Conservation (phyloP, 176 grass and related monocot species). For the Oryza australiensis region DNA sequence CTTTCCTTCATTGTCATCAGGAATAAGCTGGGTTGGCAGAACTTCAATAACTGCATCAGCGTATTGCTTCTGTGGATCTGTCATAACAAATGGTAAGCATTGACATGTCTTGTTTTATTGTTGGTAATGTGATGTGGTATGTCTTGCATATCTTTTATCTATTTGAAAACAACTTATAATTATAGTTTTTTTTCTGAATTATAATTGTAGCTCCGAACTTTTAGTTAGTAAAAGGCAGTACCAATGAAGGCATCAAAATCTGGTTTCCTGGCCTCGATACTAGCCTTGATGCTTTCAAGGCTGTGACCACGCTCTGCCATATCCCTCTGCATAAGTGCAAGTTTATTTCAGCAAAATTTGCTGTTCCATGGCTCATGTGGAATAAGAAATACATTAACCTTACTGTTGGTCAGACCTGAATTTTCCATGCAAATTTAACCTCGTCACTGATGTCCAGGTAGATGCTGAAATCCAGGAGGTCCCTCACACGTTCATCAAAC, state of each 20-base stretch:
- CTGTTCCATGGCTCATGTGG: neutral
- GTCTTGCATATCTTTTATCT: neutral
- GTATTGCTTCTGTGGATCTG: slow-evolving; percentile 90
- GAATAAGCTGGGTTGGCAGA: slow-evolving; percentile 85
- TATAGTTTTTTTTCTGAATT: neutral
- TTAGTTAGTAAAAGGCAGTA: slow-evolving; percentile 42
- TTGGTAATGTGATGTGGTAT: slow-evolving; percentile 10
- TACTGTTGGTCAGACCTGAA: slow-evolving; percentile 63
- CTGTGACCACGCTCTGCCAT: slow-evolving; percentile 96
- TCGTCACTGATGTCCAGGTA: slow-evolving; percentile 87
- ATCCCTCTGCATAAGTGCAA: slow-evolving; percentile 58
- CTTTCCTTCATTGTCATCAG: slow-evolving; percentile 84
- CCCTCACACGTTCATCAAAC: slow-evolving; percentile 84
- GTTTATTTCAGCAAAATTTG: neutral
- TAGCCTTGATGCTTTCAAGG: slow-evolving; percentile 89
- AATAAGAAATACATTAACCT: slow-evolving; percentile 16
- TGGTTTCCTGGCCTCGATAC: slow-evolving; percentile 83
- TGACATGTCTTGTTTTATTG: slow-evolving; percentile 4
- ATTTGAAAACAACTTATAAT: neutral
- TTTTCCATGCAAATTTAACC: slow-evolving; percentile 97
- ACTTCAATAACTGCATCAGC: slow-evolving; percentile 88
- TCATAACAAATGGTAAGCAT: slow-evolving; percentile 28
- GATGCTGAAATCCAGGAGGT: slow-evolving; percentile 93
- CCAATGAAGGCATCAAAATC: slow-evolving; percentile 90
- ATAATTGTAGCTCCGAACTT: neutral